Evolutionary conservation across 2,329 filamentous ascomycete genomes (phyloP), one percentile per base, ranked within the genome.

Genomic region (Fusarium sambucinum): DNA sequence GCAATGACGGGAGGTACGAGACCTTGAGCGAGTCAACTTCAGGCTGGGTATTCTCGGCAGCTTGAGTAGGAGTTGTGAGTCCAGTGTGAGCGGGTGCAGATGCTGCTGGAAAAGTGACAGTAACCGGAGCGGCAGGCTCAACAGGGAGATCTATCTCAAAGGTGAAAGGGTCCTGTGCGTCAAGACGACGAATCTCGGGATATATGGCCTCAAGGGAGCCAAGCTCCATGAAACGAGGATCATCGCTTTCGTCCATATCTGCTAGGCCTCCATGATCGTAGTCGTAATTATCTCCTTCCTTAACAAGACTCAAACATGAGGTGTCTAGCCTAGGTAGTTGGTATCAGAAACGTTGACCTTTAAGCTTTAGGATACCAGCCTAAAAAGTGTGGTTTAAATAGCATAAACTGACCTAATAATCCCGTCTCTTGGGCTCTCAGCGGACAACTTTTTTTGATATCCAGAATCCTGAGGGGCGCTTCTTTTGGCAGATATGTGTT

Each of bases 151-250:
- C 85, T 58, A 90, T 82, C 42, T 81, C 80, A 74, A 89, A 84
- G 10, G 79, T 80, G 70, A 84, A 83, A n/a, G 64, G 63, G 59
- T 83, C 79, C 32, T 81, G 71, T 9, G 80, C 74, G 45, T 81
- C 76, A 21, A 82, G 75, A 11, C 79, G 77, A 30, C 81, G 81
- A 16, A 91, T 85, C 77, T 91, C 89, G n/a, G 89, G 89, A 68
- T 86, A 92, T 72, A 92, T 91, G 65, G 88, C 87, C 57, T 83
- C 79, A 57, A 91, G 83, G 16, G 87, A 85, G 71, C 83, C 84
- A 55, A 91, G 81, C 80, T 91, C 89, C 46, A 84, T 80, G 55
- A 82, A 77, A 50, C 89, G 87, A 66, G 83, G 80, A 72, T 88
- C 85, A 71, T 86, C 83, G 66, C 77, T 78, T 56, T 79, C 76